These are phyloP conservation scores for Phytophthora macrochlamydospora DNA, from an alignment of 352 stramenopile genomes.

Conservation along the genomic window DNA sequence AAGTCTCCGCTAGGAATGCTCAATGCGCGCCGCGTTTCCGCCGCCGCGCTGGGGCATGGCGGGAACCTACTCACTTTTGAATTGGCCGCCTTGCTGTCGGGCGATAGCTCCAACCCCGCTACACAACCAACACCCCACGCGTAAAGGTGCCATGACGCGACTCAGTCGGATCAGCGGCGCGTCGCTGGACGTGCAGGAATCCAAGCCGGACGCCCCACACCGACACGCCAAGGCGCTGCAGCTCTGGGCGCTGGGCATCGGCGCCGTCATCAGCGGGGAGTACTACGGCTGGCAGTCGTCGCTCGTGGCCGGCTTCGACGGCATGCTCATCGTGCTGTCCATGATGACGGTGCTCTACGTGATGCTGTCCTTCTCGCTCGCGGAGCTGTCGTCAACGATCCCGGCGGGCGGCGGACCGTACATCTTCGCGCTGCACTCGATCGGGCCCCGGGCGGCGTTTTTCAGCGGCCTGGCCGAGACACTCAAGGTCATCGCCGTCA, in stretches of 20 bases:
- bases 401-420: constrained; percentile 61
- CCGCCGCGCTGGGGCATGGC: neutral
- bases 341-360: constrained; percentile 67
- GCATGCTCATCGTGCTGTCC: constrained; percentile 58
- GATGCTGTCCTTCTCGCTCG: constrained; percentile 65
- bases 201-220: constrained; percentile 23
- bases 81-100: constrained; percentile 13
- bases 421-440: constrained; percentile 60
- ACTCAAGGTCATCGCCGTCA: constrained; percentile 68
- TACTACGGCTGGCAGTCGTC: constrained; percentile 71
- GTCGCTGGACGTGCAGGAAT: constrained; percentile 27
- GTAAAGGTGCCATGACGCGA: constrained; percentile 15
- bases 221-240: constrained; percentile 58
- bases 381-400: constrained; percentile 63
- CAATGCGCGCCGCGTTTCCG: neutral
- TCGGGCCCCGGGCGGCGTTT: constrained; percentile 42
- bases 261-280: constrained; percentile 35
- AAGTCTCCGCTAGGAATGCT: neutral
- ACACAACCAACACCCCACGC: neutral
- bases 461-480: constrained; percentile 49
- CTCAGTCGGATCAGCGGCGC: constrained; percentile 28
- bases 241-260: constrained; percentile 64
- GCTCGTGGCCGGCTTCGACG: constrained; percentile 59
- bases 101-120: neutral
- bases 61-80: constrained; percentile 13